These are phyloP conservation scores for Fusarium siculi DNA, from an alignment of 2,329 filamentous ascomycete species.

Conservation along the genomic window DNA sequence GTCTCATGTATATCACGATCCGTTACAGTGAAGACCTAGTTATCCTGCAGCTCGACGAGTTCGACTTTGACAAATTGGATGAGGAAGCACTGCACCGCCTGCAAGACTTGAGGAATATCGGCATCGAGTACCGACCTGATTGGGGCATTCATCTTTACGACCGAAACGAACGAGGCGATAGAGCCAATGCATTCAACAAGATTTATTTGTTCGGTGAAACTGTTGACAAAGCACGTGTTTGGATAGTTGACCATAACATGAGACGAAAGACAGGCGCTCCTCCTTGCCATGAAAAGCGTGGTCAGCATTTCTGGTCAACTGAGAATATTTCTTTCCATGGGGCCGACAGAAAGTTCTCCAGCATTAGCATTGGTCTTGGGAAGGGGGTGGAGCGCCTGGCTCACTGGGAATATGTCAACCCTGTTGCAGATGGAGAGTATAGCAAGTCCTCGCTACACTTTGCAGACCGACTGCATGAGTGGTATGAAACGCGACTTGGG, in stretches of 20 bases:
- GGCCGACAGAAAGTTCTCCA: background rate
- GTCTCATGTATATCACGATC: background rate
- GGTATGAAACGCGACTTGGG: too few relatives aligned
- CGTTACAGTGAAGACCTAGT: background rate
- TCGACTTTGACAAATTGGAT: background rate
- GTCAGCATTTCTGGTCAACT: fast-evolving
- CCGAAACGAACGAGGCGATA: too few relatives aligned
- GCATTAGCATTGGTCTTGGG: background rate
- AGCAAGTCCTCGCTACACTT: background rate
- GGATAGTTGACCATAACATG: background rate
- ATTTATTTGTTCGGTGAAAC: too few relatives aligned
- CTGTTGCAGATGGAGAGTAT: background rate
- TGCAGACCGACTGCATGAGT: fast-evolving
- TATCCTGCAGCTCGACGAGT: background rate
- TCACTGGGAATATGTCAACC: background rate
- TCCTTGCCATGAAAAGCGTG: background rate
- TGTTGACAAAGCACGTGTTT: background rate
- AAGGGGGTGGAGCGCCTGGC: background rate
- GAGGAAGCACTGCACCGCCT: too few relatives aligned
- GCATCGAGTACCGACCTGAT: background rate
- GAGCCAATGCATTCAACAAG: too few relatives aligned
- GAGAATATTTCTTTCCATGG: background rate
- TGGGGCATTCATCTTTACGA: too few relatives aligned
- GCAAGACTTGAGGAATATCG: fast-evolving
- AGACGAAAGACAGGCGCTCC: background rate